Evolutionary conservation across 257 asterid genomes (phyloP).

Genomic region (Solanum arcanum): DNA sequence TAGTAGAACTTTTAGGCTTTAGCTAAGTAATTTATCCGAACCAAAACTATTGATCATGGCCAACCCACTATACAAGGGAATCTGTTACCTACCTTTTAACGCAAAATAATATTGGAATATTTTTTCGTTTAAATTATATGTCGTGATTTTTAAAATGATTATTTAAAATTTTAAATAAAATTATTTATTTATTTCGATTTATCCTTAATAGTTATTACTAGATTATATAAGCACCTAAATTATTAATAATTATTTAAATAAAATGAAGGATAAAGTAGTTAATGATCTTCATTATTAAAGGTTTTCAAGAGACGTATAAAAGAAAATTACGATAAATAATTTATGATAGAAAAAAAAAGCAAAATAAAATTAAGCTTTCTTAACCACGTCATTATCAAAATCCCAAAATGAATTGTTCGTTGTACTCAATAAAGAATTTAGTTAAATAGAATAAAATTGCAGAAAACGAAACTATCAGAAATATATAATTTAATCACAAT

Average conservation of each 20-base stretch:
- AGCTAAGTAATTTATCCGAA: background rate
- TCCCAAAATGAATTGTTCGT: background rate
- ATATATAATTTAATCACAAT: background rate
- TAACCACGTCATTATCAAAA: background rate
- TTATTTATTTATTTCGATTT: background rate
- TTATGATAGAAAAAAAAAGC: background rate
- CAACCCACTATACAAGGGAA: background rate
- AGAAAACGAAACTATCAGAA: background rate
- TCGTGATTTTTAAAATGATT: background rate
- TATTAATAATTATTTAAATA: background rate
- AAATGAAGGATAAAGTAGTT: background rate
- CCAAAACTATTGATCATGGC: constrained; percentile 5
- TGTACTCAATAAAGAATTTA: background rate
- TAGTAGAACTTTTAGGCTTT: background rate
- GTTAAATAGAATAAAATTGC: background rate
- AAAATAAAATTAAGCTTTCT: background rate
- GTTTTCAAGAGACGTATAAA: background rate
- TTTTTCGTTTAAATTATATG: background rate
- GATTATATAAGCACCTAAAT: background rate
- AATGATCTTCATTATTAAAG: background rate
- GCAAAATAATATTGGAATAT: background rate
- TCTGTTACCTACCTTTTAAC: background rate
- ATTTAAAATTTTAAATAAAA: background rate
- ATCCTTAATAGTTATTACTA: background rate
- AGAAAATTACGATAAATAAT: background rate